phyloP scores from a whole-genome alignment of 148 eudicot species.

The Chenopodium berlandieri region DNA sequence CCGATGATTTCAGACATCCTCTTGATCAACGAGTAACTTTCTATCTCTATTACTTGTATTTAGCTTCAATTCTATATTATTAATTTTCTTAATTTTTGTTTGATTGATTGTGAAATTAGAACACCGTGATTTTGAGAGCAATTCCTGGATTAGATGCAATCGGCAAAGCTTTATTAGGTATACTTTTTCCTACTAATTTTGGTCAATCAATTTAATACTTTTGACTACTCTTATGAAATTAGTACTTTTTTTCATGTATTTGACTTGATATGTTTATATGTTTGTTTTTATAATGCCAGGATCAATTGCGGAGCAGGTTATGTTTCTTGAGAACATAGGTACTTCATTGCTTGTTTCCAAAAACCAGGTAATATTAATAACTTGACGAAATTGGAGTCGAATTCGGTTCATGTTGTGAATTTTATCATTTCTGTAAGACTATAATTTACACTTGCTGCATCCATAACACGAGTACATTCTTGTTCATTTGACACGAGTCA shows the following conservation, averaged over 20 bases:
- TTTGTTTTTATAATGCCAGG: constrained; percentile 37
- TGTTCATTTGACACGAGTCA: no score
- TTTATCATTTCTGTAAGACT: no score
- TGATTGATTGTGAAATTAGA: constrained; percentile 36
- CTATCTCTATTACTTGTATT: neutral
- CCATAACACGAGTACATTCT: no score
- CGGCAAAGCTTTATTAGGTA: constrained; percentile 83
- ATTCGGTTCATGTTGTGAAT: no score
- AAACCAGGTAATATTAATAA: constrained; percentile 56
- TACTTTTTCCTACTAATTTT: neutral
- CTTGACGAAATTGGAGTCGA: no score
- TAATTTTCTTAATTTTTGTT: neutral
- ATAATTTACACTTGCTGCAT: no score
- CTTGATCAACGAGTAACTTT: constrained; percentile 72
- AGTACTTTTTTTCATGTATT: no score
- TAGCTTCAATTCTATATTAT: neutral
- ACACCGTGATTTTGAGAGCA: constrained; percentile 80
- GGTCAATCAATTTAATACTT: neutral
- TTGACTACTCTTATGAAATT: neutral
- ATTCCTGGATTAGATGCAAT: constrained; percentile 84
- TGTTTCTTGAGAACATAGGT: constrained; percentile 93
- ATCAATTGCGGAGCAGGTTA: constrained; percentile 82
- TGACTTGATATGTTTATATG: no score
- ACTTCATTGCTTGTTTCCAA: constrained; percentile 88
- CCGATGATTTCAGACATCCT: constrained; percentile 92